A percentile compares a stretch with the other conserved stretches of the same genome.
Conservation (phyloP, 2,329 filamentous ascomycete species). For the Aspergillus quadricinctus region DNA sequence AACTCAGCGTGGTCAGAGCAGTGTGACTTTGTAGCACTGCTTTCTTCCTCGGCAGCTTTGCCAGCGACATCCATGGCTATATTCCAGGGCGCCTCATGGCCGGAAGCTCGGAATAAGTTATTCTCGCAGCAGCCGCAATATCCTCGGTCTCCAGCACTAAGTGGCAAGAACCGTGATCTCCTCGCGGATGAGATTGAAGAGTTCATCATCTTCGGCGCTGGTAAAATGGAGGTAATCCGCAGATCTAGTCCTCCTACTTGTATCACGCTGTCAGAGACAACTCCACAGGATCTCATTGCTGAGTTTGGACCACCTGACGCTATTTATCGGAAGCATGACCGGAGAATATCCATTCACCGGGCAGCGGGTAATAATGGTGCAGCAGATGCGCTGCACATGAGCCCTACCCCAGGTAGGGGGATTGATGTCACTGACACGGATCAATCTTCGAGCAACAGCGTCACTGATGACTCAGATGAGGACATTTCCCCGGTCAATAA, state of each 20-base stretch:
- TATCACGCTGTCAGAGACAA: slow-evolving; percentile 78
- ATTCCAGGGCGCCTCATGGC: slow-evolving; percentile 87
- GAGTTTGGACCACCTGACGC: slow-evolving; percentile 91
- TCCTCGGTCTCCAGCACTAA: slow-evolving; percentile 65
- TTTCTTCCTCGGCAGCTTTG: slow-evolving; percentile 72
- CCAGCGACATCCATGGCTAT: slow-evolving; percentile 83
- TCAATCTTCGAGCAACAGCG: slow-evolving; percentile 67
- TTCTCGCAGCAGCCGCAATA: slow-evolving; percentile 73
- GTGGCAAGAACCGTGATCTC: slow-evolving; percentile 68
- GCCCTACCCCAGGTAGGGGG: slow-evolving; percentile 31
- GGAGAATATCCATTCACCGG: slow-evolving; percentile 77
- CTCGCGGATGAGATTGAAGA: slow-evolving; percentile 86
- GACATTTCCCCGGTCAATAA: slow-evolving; percentile 54
- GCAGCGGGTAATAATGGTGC: slow-evolving; percentile 25
- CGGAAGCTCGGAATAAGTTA: slow-evolving; percentile 69
- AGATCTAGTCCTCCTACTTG: slow-evolving; percentile 63
- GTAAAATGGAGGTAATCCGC: slow-evolving; percentile 71
- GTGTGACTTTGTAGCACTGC: slow-evolving; percentile 77
- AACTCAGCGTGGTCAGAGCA: slow-evolving; percentile 67
- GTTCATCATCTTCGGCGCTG: slow-evolving; percentile 72
- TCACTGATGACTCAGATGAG: slow-evolving; percentile 63
- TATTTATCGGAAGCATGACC: slow-evolving; percentile 87
- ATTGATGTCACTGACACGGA: slow-evolving; percentile 61
- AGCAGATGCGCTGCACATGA: slow-evolving; percentile 31
- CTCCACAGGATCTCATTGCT: slow-evolving; percentile 83